Percentiles rank a stretch among this genome's conserved stretches.
Conservation (phyloP, 495 filamentous ascomycete species). For the Xanthoparmelia taractica region DNA sequence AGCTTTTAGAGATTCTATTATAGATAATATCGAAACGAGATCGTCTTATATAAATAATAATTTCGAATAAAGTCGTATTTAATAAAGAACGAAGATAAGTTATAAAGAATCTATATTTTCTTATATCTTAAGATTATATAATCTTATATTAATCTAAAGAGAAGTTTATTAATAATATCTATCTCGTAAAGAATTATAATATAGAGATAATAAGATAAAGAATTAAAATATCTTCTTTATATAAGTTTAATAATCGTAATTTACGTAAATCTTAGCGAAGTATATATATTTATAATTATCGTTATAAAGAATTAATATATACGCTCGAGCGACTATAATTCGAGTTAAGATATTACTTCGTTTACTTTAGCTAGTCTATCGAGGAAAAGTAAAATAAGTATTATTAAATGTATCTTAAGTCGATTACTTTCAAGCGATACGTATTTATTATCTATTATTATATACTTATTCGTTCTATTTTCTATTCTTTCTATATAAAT, state of each 20-base stretch:
- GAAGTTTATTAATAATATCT: conserved; percentile 2
- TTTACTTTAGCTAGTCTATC: conserved; percentile 9
- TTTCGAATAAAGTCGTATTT: background rate
- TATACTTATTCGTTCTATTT: conserved; percentile 4
- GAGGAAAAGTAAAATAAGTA: conserved; percentile 11
- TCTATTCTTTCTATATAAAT: conserved; percentile 15
- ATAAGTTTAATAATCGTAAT: background rate
- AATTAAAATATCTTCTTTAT: conserved; percentile 14
- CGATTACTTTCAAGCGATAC: conserved; percentile 9
- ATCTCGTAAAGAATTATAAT: conserved; percentile 3
- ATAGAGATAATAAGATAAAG: too few species aligned
- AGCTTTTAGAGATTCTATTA: background rate
- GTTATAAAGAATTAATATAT: background rate
- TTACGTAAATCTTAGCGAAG: background rate
- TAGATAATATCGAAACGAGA: background rate
- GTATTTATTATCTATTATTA: conserved; percentile 8
- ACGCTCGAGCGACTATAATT: conserved; percentile 6
- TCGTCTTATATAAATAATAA: conserved; percentile 5
- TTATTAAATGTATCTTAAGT: conserved; percentile 4
- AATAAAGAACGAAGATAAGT: conserved; percentile 2
- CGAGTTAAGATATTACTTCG: conserved; percentile 12
- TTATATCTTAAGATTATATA: conserved; percentile 2
- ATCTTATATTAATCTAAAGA: conserved; percentile 11
- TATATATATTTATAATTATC: background rate
- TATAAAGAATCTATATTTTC: conserved; percentile 4